Evolutionary conservation across 2,329 filamentous ascomycete genomes (phyloP), one percentile per base, ranked within the genome.

Genomic region (Fusarium pseudoanthophilum): DNA sequence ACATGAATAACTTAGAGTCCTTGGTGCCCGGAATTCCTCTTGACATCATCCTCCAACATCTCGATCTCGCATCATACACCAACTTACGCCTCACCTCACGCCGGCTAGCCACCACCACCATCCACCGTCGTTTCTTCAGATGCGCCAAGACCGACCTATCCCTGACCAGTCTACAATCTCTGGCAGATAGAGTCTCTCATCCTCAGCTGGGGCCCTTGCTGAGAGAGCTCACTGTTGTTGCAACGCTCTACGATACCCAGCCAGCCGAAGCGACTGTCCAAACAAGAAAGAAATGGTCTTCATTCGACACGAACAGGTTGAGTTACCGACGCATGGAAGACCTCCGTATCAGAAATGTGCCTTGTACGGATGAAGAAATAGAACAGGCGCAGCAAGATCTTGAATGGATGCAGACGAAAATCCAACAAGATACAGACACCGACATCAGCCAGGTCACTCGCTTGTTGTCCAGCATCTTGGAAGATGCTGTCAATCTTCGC

Each of bases 401-500:
- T 20, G 26, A 4, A 7, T 56, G 37, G 36, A 15, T 56, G 1
- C 15, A 24, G 16, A 20, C 21, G 16, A 56, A 26, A 32, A 24
- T 56, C 0, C 2, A 43, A 15, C 52, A 20, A 24, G 52, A 56
- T 5, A n/a, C 26, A 14, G 8, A 15, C 15, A 30, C 16, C 2
- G 8, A 5, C 7, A 21, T 24, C 4, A 5, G 6, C 16, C 21
- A 42, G 3, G 20, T n/a, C 4, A n/a, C 9, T 24, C 7, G 7
- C 37, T 30, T 24, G 11, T 3, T 56, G 4, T 11, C 52, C 0
- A 24, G 7, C 14, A 26, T 45, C 21, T 20, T 45, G 2, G 4
- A 4, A 32, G 18, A 2, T 2, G 2, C 52, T 24, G 2, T 21
- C 15, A 24, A 20, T 56, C 26, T 56, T 24, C 36, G 52, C 0